Evolutionary conservation across 2,329 filamentous ascomycete genomes (phyloP), one percentile per base, ranked within the genome.

Genomic region (Penicillium olsonii): DNA sequence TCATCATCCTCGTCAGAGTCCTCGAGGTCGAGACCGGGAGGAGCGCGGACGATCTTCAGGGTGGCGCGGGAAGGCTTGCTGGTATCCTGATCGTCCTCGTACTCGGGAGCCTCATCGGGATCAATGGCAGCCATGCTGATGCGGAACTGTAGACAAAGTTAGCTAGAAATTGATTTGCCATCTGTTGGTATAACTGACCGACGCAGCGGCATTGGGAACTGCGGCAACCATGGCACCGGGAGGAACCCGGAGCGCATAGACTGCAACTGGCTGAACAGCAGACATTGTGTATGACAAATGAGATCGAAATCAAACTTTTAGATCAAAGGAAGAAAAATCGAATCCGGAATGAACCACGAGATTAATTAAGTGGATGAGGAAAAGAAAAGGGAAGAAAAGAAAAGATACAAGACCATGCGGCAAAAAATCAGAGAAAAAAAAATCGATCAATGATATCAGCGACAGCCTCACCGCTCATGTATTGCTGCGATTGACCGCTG

Each of bases 81-180:
- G 52, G 82, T 73, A 65, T 85, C 84, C 63, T 79, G 81, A 44
- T 82, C 80, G 50, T 80, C 79, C 60, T 86, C 84, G 51, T 79
- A 79, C 71, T 90, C 82, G 29, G 85, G 81, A 62, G 84, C 80
- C 64, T 88, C 88, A 66, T 84, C 90, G 50, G 94, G 94, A 71
- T 99, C 92, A 71, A 99, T 87, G 59, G 94, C 94, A 66, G 95
- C 94, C 94, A 99, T 99, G 66, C 92, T 97, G 68, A 99, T 90
- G 71, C 90, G 90, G 78, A 96, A 95, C 92, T 96, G 66, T 4
- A 42, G 26, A 19, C 4, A 29, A 37, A 41, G 37, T 57, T 37
- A 61, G 53, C 11, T 14, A 37, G 18, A 4, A 19, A 38, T 46
- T 17, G 3, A 29, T 3, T 14, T 7, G 4, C 39, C 47, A 15